Percentiles rank a stretch among this genome's conserved stretches.
phyloP scores from a whole-genome alignment of 805 yeast genomes.

The Cyberlindnera saturnus region DNA sequence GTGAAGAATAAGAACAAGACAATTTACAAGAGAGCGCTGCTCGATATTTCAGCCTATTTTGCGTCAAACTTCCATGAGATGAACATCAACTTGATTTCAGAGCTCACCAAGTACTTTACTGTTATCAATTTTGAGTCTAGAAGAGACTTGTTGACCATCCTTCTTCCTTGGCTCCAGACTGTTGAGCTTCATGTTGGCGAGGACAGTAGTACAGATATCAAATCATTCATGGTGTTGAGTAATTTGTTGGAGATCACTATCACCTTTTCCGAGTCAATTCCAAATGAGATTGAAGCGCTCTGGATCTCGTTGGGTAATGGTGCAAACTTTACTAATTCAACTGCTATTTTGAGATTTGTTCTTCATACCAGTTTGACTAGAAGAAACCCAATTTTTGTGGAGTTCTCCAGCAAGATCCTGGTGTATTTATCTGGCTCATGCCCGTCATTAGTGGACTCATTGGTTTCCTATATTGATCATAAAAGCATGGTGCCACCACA shows the following conservation, averaged over 20 bases:
- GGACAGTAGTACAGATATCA: constrained; percentile 34
- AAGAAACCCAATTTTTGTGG: constrained; percentile 69
- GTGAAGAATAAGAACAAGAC: constrained; percentile 72
- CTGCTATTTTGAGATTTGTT: constrained; percentile 65
- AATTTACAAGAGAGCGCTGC: constrained; percentile 81
- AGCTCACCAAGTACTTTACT: constrained; percentile 63
- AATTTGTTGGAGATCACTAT: constrained; percentile 84
- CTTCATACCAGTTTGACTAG: constrained; percentile 61
- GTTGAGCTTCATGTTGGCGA: constrained; percentile 50
- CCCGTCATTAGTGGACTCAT: constrained; percentile 47
- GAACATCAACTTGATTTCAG: constrained; percentile 58
- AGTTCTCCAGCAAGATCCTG: constrained; percentile 73
- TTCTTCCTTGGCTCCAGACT: constrained; percentile 90
- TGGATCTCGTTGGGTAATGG: constrained; percentile 94
- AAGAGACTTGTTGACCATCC: constrained; percentile 71
- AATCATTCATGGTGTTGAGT: constrained; percentile 62
- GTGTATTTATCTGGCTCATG: constrained; percentile 65
- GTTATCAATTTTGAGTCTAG: constrained; percentile 52
- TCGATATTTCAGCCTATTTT: constrained; percentile 69
- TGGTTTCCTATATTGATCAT: constrained; percentile 72
- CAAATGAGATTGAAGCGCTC: constrained; percentile 85
- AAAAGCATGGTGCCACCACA: constrained; percentile 82
- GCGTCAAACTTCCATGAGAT: constrained; percentile 57
- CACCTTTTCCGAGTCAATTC: constrained; percentile 63
- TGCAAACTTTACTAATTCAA: constrained; percentile 59